Evolutionary conservation across 2,329 filamentous ascomycete species (phyloP).

Genomic region (Aureobasidium sp.): DNA sequence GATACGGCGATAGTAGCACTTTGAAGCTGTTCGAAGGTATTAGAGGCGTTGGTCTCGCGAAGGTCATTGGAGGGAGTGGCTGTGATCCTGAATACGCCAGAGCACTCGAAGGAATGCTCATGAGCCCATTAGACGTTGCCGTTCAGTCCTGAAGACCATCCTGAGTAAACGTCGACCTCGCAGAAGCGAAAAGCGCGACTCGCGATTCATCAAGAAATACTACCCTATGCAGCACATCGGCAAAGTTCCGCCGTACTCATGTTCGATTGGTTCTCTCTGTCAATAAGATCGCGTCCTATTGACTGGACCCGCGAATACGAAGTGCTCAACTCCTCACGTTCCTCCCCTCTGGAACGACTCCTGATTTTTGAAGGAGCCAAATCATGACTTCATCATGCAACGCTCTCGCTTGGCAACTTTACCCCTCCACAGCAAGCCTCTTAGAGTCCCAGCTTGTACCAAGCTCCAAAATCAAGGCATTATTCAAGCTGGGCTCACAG

Average conservation of each 20-base stretch:
- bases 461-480: not conserved
- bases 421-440: not conserved
- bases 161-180: not conserved
- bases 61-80: constrained; percentile 38
- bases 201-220: not conserved
- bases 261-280: not conserved
- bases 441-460: not conserved
- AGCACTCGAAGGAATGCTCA: constrained; percentile 41
- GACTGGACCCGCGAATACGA: not conserved
- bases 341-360: not conserved
- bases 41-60: constrained; percentile 38
- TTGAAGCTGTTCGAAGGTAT: constrained; percentile 41
- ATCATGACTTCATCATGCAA: constrained; percentile 12
- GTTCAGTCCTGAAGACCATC: not conserved
- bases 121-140: constrained; percentile 22
- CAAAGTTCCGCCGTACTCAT: not conserved
- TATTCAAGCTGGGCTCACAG: not conserved
- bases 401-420: not conserved
- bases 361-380: not conserved
- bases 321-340: not conserved
- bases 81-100: constrained; percentile 32
- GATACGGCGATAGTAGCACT: constrained; percentile 36
- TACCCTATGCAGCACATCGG: not conserved
- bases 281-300: not conserved
- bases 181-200: not conserved